phyloP scores from a whole-genome alignment of 2,329 filamentous ascomycete genomes.

The Beauveria asiatica region DNA sequence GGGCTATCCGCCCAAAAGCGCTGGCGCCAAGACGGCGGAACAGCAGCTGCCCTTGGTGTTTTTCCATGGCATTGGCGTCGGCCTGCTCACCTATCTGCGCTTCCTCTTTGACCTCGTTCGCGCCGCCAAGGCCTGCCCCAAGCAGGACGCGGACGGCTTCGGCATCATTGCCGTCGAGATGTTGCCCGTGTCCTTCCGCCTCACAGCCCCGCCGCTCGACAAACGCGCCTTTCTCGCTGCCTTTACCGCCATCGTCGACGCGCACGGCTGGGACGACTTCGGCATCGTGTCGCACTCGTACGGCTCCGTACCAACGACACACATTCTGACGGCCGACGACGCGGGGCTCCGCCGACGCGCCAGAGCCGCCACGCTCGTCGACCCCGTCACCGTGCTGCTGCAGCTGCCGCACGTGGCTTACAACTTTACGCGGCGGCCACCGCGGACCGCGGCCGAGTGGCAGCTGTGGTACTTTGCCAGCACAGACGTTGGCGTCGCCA shows the following conservation, averaged over 20 bases:
- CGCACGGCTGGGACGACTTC: slow-evolving; percentile 49
- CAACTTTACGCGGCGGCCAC: slow-evolving; percentile 54
- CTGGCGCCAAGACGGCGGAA: neutral
- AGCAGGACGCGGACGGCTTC: slow-evolving; percentile 31
- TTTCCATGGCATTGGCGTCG: slow-evolving; percentile 63
- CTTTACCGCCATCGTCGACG: slow-evolving; percentile 46
- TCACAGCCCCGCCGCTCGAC: slow-evolving; percentile 44
- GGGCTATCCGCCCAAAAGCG: too few relatives aligned
- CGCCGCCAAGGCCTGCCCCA: slow-evolving; percentile 13
- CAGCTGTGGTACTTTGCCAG: slow-evolving; percentile 63
- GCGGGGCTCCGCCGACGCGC: slow-evolving; percentile 41
- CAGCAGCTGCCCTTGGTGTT: slow-evolving; percentile 54
- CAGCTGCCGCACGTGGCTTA: slow-evolving; percentile 63
- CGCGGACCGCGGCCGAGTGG: slow-evolving; percentile 55
- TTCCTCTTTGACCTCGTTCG: slow-evolving; percentile 47
- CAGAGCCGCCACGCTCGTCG: slow-evolving; percentile 37
- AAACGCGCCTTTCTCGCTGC: slow-evolving; percentile 47
- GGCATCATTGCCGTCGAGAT: slow-evolving; percentile 59
- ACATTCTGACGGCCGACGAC: slow-evolving; percentile 42
- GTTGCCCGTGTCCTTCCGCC: slow-evolving; percentile 55
- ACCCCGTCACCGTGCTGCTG: slow-evolving; percentile 59
- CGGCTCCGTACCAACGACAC: slow-evolving; percentile 53
- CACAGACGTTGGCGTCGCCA: slow-evolving; percentile 57
- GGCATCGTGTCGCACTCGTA: slow-evolving; percentile 56
- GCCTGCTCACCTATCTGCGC: slow-evolving; percentile 51